Evolutionary conservation across 352 stramenopile species (phyloP).

Genomic region (Globisporangium recalcitrans): DNA sequence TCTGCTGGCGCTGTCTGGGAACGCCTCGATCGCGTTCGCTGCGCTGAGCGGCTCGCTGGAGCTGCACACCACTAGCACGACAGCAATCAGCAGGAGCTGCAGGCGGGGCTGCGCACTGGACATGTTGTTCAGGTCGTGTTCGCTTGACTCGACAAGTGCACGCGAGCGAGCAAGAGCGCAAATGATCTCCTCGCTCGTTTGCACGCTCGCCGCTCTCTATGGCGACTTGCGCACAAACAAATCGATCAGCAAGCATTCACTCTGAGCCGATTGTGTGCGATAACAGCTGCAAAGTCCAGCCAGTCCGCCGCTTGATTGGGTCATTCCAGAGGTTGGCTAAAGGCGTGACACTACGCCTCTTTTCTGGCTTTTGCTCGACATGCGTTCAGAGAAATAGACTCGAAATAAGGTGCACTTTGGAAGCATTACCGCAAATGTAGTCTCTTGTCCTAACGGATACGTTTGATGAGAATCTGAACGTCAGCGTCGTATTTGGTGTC

Average conservation of each 20-base stretch:
- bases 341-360: not conserved
- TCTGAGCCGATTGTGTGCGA: not conserved
- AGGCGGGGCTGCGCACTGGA: not conserved
- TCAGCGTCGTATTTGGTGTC: too few species aligned
- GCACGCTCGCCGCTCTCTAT: not conserved
- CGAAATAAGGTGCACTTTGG: not conserved
- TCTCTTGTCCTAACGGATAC: too few species aligned
- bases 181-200: not conserved
- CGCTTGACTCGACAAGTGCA: not conserved
- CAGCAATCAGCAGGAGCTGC: not conserved
- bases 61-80: constrained; percentile 1
- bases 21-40: constrained; percentile 3
- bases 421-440: not conserved
- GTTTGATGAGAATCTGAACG: too few species aligned
- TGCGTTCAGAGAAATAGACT: not conserved
- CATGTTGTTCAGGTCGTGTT: not conserved
- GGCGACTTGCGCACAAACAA: not conserved
- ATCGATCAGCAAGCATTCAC: not conserved
- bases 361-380: not conserved
- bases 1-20: constrained; percentile 6
- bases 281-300: not conserved
- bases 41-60: not conserved
- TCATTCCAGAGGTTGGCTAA: not conserved
- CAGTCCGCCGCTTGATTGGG: not conserved
- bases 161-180: not conserved